phyloP scores from a whole-genome alignment of 192 early-diverging fungal genomes.

The Coemansia sp. region DNA sequence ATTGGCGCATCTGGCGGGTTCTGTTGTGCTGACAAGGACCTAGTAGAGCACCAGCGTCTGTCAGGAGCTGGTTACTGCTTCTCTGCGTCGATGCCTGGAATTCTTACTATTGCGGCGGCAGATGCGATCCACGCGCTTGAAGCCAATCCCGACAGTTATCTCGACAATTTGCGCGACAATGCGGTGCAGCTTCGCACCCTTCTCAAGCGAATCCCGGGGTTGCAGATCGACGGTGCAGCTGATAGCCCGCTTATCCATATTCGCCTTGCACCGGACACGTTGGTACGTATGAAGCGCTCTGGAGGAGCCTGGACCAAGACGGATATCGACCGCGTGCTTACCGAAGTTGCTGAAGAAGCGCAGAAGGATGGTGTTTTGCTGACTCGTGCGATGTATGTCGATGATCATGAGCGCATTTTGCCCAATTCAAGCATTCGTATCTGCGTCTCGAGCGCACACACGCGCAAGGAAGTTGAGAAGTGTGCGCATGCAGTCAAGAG shows the following conservation, averaged over 20 bases:
- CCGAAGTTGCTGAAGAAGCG: constrained; percentile 78
- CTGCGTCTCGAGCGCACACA: constrained; percentile 69
- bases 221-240: constrained; percentile 53
- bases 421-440: constrained; percentile 84
- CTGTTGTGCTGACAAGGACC: constrained; percentile 81
- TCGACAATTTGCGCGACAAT: constrained; percentile 66
- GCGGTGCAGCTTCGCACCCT: constrained; percentile 58
- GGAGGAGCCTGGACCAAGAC: constrained; percentile 55
- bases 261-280: constrained; percentile 56
- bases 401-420: constrained; percentile 71
- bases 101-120: constrained; percentile 83
- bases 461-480: constrained; percentile 83
- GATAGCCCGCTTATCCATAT: constrained; percentile 78
- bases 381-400: constrained; percentile 83
- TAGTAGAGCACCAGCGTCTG: constrained; percentile 89
- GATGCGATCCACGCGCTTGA: constrained; percentile 67
- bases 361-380: constrained; percentile 83
- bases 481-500: constrained; percentile 74
- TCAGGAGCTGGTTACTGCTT: constrained; percentile 89
- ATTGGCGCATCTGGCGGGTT: constrained; percentile 88
- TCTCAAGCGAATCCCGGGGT: constrained; percentile 53
- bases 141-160: constrained; percentile 23
- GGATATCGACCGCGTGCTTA: constrained; percentile 60
- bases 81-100: constrained; percentile 92
- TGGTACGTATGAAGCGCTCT: constrained; percentile 67